Percentiles rank a stretch among this genome's conserved stretches.
These are phyloP conservation scores for Citrus inodora DNA, from an alignment of 345 rosid species.

Conservation along the genomic window DNA sequence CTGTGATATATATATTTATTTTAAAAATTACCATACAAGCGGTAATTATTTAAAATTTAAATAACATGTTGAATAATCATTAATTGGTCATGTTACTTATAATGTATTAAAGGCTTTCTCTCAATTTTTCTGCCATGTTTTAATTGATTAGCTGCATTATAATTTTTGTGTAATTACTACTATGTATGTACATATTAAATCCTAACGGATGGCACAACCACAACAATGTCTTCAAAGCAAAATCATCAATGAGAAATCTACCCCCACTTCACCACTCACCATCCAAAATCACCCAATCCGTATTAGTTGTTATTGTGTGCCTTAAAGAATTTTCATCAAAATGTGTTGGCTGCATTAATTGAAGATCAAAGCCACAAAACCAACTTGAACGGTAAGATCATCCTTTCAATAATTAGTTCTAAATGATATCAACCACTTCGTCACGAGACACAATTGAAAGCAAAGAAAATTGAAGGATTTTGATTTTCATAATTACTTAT, in stretches of 20 bases:
- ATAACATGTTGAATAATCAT: too few relatives aligned
- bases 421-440: constrained; percentile 1
- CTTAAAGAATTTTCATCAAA: background rate
- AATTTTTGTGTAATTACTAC: background rate
- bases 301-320: background rate
- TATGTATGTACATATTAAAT: background rate
- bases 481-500: too few relatives aligned
- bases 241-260: background rate
- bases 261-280: background rate
- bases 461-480: too few relatives aligned
- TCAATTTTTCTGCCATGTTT: too few relatives aligned
- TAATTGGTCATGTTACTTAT: too few relatives aligned
- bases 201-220: background rate
- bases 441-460: too few relatives aligned
- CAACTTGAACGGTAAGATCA: background rate
- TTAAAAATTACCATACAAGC: too few relatives aligned
- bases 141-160: too few relatives aligned
- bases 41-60: too few relatives aligned
- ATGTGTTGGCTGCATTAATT: background rate
- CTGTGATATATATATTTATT: too few relatives aligned
- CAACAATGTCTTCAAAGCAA: background rate
- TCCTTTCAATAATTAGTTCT: background rate
- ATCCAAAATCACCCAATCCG: background rate
- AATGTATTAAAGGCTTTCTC: too few relatives aligned
- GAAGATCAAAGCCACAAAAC: background rate